Evolutionary conservation across 345 rosid species (phyloP).

Genomic region (Hibiscus tridactylites): DNA sequence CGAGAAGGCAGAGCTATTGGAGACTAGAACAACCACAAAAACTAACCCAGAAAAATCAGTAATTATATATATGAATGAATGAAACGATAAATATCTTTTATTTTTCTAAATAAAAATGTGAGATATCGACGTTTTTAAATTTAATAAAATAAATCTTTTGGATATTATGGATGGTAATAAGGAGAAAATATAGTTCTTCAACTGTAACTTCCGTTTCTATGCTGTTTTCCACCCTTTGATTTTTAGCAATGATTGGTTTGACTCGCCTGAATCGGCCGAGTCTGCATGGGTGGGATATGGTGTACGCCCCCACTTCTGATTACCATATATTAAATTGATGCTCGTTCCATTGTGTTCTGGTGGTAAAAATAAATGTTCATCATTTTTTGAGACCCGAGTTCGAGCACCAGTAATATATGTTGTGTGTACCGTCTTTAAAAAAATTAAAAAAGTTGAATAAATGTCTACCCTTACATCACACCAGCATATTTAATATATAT

Average conservation of each 20-base stretch:
- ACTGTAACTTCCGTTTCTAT: neutral
- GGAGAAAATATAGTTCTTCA: neutral
- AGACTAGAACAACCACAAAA: constrained; percentile 39
- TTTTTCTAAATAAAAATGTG: neutral
- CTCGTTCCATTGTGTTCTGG: too few species aligned
- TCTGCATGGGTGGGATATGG: neutral
- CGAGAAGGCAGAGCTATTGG: constrained; percentile 20
- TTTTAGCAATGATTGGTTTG: neutral
- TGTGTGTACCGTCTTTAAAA: too few species aligned
- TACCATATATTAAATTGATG: neutral
- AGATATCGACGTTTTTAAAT: constrained; percentile 16
- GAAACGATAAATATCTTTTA: neutral
- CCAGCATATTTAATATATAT: too few species aligned
- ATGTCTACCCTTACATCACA: too few species aligned
- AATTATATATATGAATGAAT: neutral
- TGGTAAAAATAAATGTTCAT: too few species aligned
- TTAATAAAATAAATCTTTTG: neutral
- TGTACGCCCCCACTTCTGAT: neutral
- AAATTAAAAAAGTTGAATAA: too few species aligned
- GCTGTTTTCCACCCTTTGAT: neutral
- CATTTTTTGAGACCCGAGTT: too few species aligned
- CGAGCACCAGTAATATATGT: too few species aligned
- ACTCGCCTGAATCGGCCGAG: neutral
- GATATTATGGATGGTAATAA: neutral
- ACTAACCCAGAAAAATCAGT: neutral